Percentiles rank a stretch among this genome's conserved stretches.
Evolutionary conservation across 2,329 filamentous ascomycete genomes (phyloP).

Genomic region (Acrodontium crateriforme): DNA sequence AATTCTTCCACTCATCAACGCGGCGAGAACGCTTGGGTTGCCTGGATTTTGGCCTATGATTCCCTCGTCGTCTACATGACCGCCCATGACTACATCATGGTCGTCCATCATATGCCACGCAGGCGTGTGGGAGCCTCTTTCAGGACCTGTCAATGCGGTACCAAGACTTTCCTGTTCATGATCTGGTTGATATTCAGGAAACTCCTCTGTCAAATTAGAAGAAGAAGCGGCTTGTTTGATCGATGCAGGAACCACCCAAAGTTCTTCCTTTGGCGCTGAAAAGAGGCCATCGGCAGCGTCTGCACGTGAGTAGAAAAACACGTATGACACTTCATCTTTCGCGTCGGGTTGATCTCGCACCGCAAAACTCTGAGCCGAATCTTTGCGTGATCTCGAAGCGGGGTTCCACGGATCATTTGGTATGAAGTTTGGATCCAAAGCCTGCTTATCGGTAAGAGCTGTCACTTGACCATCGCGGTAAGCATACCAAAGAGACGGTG

Average conservation of each 20-base stretch:
- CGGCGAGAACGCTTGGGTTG: neutral
- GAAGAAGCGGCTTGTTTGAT: neutral
- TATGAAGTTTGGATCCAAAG: constrained; percentile 19
- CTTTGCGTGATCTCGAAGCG: too few relatives aligned
- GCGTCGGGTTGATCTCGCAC: too few relatives aligned
- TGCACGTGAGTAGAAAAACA: neutral
- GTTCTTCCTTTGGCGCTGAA: too few relatives aligned
- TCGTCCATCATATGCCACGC: constrained; percentile 25
- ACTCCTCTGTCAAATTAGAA: neutral
- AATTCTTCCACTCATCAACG: neutral
- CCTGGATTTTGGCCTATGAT: neutral
- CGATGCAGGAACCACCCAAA: neutral
- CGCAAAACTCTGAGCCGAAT: neutral
- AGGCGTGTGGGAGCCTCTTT: neutral
- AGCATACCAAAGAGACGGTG: constrained; percentile 43
- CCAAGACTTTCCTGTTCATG: neutral
- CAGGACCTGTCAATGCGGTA: neutral
- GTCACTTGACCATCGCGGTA: constrained; percentile 40
- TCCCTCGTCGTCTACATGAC: constrained; percentile 10
- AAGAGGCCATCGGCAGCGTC: neutral
- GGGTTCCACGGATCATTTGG: neutral
- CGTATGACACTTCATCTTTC: neutral
- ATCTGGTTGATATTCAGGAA: neutral
- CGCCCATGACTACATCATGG: constrained; percentile 19
- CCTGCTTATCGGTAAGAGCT: constrained; percentile 42